Percentiles rank a stretch among this genome's conserved stretches.
These are phyloP conservation scores for Diaporthe amygdali DNA, from an alignment of 2,329 filamentous ascomycete genomes.

Conservation along the genomic window DNA sequence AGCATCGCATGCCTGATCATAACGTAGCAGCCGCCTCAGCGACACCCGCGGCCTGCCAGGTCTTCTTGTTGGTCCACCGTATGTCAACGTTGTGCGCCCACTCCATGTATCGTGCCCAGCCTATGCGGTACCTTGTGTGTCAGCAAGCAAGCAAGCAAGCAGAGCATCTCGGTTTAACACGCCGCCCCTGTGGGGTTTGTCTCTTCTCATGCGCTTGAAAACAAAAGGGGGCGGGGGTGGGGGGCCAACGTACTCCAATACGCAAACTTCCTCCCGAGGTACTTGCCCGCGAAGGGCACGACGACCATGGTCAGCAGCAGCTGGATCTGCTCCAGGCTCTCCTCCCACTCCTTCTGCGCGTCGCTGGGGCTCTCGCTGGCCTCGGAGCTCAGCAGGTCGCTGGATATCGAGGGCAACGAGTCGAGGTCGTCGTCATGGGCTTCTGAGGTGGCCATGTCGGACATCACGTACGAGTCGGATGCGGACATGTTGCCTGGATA, in stretches of 20 bases:
- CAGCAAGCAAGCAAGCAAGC: constrained; percentile 18
- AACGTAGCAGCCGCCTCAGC: constrained; percentile 64
- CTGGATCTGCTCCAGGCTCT: constrained; percentile 91
- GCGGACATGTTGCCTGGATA: constrained; percentile 30
- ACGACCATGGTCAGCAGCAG: constrained; percentile 92
- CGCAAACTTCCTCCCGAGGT: constrained; percentile 90
- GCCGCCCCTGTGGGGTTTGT: background rate
- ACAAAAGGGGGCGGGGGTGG: background rate
- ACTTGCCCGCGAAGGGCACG: constrained; percentile 93
- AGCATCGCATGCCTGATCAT: constrained; percentile 36
- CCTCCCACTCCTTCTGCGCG: constrained; percentile 93
- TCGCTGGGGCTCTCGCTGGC: constrained; percentile 64
- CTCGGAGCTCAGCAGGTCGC: constrained; percentile 55
- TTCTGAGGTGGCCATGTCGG: constrained; percentile 45
- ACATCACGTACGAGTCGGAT: constrained; percentile 58
- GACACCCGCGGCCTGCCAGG: constrained; percentile 68
- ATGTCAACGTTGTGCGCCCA: constrained; percentile 88
- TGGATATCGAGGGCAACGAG: constrained; percentile 67
- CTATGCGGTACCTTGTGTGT: constrained; percentile 48
- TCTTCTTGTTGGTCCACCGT: constrained; percentile 63
- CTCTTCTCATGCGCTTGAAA: background rate
- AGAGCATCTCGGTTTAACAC: constrained; percentile 23
- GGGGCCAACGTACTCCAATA: constrained; percentile 80
- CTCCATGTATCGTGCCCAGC: constrained; percentile 92
- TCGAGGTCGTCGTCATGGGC: constrained; percentile 65